Percentiles rank a stretch among this genome's conserved stretches.
phyloP scores from a whole-genome alignment of 148 eudicot species.

The Heliamphora exappendiculata region DNA sequence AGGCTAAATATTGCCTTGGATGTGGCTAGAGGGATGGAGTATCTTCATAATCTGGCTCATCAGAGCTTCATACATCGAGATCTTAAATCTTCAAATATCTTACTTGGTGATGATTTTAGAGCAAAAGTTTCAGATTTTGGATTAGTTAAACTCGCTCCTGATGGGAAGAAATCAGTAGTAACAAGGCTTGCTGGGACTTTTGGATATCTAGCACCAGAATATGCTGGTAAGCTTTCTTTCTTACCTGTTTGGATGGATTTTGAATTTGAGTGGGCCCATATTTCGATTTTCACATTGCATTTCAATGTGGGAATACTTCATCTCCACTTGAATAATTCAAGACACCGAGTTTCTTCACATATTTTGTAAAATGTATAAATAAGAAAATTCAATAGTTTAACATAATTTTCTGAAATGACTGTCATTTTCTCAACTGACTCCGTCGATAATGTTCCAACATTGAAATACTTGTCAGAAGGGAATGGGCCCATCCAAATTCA shows the following conservation, averaged over 20 bases:
- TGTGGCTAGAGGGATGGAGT: slow-evolving; percentile 96
- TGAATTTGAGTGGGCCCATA: neutral
- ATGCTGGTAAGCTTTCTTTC: slow-evolving; percentile 69
- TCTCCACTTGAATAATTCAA: neutral
- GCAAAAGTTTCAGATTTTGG: slow-evolving; percentile 97
- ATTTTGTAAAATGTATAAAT: neutral
- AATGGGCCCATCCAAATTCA: neutral
- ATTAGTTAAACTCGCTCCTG: slow-evolving; percentile 93
- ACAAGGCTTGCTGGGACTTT: slow-evolving; percentile 97
- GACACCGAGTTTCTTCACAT: neutral
- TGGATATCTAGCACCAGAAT: slow-evolving; percentile 97
- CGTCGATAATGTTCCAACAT: neutral
- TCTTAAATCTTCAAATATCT: slow-evolving; percentile 86
- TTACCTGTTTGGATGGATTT: neutral
- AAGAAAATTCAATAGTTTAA: neutral
- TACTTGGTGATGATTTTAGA: slow-evolving; percentile 87
- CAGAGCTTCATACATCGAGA: slow-evolving; percentile 95
- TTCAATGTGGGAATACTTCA: neutral
- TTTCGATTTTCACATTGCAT: neutral
- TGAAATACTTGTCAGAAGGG: neutral
- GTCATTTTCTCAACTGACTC: neutral
- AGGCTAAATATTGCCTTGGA: slow-evolving; percentile 93
- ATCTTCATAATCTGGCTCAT: slow-evolving; percentile 82
- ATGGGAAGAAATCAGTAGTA: slow-evolving; percentile 76
- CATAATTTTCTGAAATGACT: neutral